Percentiles rank a stretch among this genome's conserved stretches.
Conservation (phyloP, 2,329 filamentous ascomycete species). For the Sporothrix globosa region DNA sequence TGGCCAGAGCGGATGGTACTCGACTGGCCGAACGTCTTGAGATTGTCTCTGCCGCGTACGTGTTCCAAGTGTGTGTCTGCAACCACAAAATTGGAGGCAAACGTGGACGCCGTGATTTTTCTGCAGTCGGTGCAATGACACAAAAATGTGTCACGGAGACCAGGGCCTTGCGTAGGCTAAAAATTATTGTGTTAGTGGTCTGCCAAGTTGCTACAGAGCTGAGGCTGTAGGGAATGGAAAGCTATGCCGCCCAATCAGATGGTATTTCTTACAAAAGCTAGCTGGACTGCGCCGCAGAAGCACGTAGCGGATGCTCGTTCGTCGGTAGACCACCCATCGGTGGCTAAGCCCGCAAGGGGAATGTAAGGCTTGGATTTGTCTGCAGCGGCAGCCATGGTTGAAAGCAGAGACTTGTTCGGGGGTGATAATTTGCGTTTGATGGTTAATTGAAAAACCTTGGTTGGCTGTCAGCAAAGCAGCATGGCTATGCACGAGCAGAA, state of each 20-base stretch:
- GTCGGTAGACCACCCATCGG: constrained; percentile 43
- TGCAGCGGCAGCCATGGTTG: constrained; percentile 15
- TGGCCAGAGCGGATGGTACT: constrained; percentile 53
- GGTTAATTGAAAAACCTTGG: too few species aligned
- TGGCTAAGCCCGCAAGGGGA: constrained; percentile 46
- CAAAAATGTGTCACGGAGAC: constrained; percentile 55
- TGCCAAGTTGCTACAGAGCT: neutral
- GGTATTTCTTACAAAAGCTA: constrained; percentile 46
- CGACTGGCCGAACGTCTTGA: constrained; percentile 52
- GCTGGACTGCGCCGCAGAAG: constrained; percentile 60
- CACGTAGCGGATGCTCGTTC: constrained; percentile 60
- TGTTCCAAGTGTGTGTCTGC: constrained; percentile 51
- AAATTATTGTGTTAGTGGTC: neutral
- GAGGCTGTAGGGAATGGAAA: neutral
- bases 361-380: constrained; percentile 43
- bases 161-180: constrained; percentile 51
- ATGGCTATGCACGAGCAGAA: too few species aligned
- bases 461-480: too few species aligned
- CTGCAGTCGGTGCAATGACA: constrained; percentile 65
- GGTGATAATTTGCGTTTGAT: neutral
- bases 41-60: constrained; percentile 55
- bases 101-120: constrained; percentile 66
- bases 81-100: constrained; percentile 61
- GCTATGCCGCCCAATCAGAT: too few species aligned
- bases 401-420: too few species aligned